Evolutionary conservation across 805 yeast species (phyloP), one percentile per base, ranked within the genome.

Genomic region (Wickerhamomyces chaumierensis): DNA sequence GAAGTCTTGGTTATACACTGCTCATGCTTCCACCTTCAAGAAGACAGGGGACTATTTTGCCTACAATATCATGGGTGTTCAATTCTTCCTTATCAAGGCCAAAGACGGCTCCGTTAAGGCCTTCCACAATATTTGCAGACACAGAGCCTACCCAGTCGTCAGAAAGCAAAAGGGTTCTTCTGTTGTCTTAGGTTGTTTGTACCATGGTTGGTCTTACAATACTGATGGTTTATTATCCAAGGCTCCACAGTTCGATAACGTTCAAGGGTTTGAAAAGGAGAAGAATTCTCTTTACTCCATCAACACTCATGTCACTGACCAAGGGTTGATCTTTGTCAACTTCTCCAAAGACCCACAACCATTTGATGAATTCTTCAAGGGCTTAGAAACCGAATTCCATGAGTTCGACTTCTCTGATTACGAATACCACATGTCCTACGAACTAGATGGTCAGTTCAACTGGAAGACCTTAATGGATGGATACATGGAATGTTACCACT

Each of bases 401-500:
- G 81, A 74, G 54, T 75, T 63, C 50, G 81, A 75, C 51, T 75
- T 75, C 49, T 56, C 63, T 23, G 80, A 75, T 53, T 75, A 75
- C 48, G 79, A 75, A 46, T 75, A 73, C 57, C 73, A 75, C 56
- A 73, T 74, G 79, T 69, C 77, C 14, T 75, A 74, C 47, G 80
- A 75, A 52, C 62, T 75, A 34, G 78, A 73, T 46, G 81, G 81
- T 37, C 60, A 70, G 48, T 75, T 75, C 61, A 75, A 75, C 59
- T 75, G 81, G 81, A 75, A 75, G 49, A 75, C 81, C 4, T 62
- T 75, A 43, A 73, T 75, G 78, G 81, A 75, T 48, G 80, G 81
- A 8, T 75, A 75, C 57, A 79, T 75, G 58, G 81, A 75, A 56
- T 75, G 81, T 48, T 75, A 75, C 57, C 81, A 75, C 53, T 75